Evolutionary conservation across 2,329 filamentous ascomycete genomes (phyloP), one percentile per base, ranked within the genome.

Genomic region (Fusarium stilboides): DNA sequence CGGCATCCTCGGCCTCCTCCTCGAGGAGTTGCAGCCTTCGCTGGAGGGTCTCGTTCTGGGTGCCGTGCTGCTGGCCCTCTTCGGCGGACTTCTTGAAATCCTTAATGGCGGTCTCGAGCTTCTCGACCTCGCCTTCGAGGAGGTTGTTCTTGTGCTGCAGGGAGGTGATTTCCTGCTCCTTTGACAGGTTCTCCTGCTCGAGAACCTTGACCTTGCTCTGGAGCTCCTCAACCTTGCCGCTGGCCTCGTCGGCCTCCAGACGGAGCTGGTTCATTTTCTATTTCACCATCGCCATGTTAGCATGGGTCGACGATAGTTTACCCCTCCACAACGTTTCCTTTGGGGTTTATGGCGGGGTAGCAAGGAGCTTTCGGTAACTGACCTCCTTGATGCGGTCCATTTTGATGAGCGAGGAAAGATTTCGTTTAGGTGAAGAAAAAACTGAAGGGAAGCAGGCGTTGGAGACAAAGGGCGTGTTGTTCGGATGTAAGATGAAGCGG

Each of bases 101-200:
- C 85, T 94, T 93, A 81, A 97, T 88, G 76, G 86, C 84, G 70
- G 83, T 82, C 86, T 98, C 96, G 72, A 97, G 87, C 87, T 97
- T 97, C 86, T 98, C 95, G 74, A 97, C 91, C 80, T 98, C 94
- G 69, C 81, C 76, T 85, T 98, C 96, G 65, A 98, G 91, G 66
- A 97, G 87, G 77, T 90, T 89, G 85, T 97, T 98, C 87, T 95
- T 97, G 91, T 98, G 95, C 80, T 92, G 90, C 77, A 98, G 89
- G 55, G 96, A 98, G 73, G 93, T 97, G 82, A 98, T 97, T 82
- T 98, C 95, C 84, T 98, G 94, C 86, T 98, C 96, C 87, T 98
- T 98, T 80, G 92, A 87, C 69, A 97, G 88, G 82, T 94, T 97
- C 86, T 98, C 95, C 83, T 97, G 92, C 85, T 99, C 94, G 70